A percentile compares a stretch with the other conserved stretches of the same genome.
Evolutionary conservation across 2,329 filamentous ascomycete species (phyloP).

Genomic region (Fusarium sacchari): DNA sequence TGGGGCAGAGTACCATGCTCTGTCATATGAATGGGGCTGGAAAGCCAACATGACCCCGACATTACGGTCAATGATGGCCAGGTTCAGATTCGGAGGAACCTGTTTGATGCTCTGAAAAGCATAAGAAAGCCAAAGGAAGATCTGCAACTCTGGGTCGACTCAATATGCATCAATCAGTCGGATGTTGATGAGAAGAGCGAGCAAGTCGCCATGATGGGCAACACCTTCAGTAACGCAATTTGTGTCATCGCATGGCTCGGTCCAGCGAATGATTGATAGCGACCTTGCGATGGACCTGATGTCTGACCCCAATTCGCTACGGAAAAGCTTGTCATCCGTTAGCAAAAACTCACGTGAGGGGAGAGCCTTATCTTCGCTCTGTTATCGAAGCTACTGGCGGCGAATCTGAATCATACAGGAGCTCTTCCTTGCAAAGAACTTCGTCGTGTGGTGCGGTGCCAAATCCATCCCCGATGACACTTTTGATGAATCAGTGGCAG

Average conservation of each 20-base stretch:
- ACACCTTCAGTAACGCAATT: fast-evolving
- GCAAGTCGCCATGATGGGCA: neutral
- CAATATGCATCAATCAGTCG: neutral
- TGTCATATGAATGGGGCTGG: neutral
- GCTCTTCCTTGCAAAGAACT: neutral
- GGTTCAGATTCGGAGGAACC: neutral
- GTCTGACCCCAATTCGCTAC: fast-evolving
- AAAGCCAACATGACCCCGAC: neutral
- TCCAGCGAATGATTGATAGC: fast-evolving
- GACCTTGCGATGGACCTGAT: neutral
- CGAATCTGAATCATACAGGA: neutral
- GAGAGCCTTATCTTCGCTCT: fast-evolving
- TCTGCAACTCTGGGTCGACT: neutral
- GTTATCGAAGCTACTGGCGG: neutral
- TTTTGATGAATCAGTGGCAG: neutral
- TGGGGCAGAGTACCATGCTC: neutral
- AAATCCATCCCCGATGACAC: neutral
- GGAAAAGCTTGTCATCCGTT: neutral
- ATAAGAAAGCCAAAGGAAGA: neutral
- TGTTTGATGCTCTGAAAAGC: neutral
- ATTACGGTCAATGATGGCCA: neutral
- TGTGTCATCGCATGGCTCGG: neutral
- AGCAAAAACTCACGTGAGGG: fast-evolving
- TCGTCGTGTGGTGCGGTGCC: neutral
- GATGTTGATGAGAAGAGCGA: neutral